Base-by-base conservation (phyloP, 202 grass and related monocot species). In the Hordeum pubiflorum region DNA sequence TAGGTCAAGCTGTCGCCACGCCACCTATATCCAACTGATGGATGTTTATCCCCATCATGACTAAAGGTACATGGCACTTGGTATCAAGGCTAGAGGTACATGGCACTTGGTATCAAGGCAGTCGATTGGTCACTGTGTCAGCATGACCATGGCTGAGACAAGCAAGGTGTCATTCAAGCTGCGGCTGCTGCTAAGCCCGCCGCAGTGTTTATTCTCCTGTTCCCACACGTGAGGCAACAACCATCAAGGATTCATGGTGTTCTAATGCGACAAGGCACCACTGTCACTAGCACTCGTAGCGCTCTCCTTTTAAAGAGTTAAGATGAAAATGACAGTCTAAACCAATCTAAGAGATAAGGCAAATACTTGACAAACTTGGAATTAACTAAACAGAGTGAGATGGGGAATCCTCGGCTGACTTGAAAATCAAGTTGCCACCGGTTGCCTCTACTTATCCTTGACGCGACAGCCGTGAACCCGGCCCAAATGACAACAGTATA, bases 281-380 rank as follows among this genome's bases (percentile, higher is more conserved):
- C 14, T 50, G 50, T 10, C 8, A 29, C 23, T 15, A 18, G 44
- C 40, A 24, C 41, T 50, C 69, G 5, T 71, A 75, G 55, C 11
- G 3, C 12, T 5, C 67, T 71, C 2, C 44, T 26, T 71, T 17
- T 3, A 27, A 24, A 2, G 38, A 69, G 37, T 69, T 43, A 6
- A 71, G 11, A 70, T 50, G 12, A 43, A 23, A 71, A 71, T 40
- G 67, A 46, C 38, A 27, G 22, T 15, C 7, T 46, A 46, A 44
- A 71, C 22, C 66, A 69, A 69, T 71, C 41, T 72, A 72, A 54
- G 69, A 72, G 44, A 52, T 72, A 52, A 32, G 26, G 18, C 69
- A 68, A 40, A 43, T 10, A n/a, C 21, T 72, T 72, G 6, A 52
- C 15, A 54, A 72, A 72, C 69, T 52, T 72, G 15, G 69, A 52